A percentile compares a stretch with the other conserved stretches of the same genome.
Conservation (phyloP, 192 early-diverging fungal species). For the Podila minutissima region DNA sequence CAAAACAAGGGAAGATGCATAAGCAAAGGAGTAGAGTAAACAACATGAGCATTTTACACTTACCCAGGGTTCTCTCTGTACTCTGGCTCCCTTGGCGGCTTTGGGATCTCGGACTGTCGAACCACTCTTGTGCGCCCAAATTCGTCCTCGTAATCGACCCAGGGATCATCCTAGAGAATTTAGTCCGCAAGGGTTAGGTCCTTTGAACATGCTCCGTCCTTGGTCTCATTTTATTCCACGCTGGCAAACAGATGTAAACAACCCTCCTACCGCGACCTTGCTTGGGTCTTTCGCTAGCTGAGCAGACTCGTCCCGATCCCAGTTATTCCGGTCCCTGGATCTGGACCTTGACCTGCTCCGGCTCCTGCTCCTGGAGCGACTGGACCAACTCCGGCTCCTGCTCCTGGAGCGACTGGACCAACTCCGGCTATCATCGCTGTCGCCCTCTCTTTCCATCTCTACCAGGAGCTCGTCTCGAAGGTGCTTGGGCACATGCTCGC, state of each 20-base stretch:
- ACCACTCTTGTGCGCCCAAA: slow-evolving; percentile 77
- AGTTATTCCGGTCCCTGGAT: slow-evolving; percentile 9
- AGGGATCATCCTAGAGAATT: slow-evolving; percentile 65
- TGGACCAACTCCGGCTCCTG: slow-evolving; percentile 2
- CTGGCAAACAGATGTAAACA: too few species aligned
- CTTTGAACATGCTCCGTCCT: neutral
- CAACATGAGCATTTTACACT: too few species aligned
- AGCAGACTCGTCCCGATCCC: slow-evolving; percentile 39
- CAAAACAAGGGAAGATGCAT: neutral
- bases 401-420: slow-evolving; percentile 1
- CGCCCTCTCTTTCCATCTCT: slow-evolving; percentile 60
- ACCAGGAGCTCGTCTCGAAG: slow-evolving; percentile 61
- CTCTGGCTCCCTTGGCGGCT: slow-evolving; percentile 10
- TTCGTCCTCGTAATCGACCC: slow-evolving; percentile 79
- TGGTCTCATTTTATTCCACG: neutral
- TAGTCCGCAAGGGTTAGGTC: neutral
- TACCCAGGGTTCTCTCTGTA: slow-evolving; percentile 8
- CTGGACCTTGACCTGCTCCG: neutral
- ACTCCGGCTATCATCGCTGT: slow-evolving; percentile 9
- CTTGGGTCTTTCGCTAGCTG: slow-evolving; percentile 17
- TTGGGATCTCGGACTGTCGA: slow-evolving; percentile 63
- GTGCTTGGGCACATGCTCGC: slow-evolving; percentile 49
- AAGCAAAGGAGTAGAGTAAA: neutral
- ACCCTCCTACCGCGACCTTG: slow-evolving; percentile 15
- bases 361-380: slow-evolving; percentile 13